phyloP scores from a whole-genome alignment of 2,329 filamentous ascomycete genomes.

The Aspergillus neotritici region DNA sequence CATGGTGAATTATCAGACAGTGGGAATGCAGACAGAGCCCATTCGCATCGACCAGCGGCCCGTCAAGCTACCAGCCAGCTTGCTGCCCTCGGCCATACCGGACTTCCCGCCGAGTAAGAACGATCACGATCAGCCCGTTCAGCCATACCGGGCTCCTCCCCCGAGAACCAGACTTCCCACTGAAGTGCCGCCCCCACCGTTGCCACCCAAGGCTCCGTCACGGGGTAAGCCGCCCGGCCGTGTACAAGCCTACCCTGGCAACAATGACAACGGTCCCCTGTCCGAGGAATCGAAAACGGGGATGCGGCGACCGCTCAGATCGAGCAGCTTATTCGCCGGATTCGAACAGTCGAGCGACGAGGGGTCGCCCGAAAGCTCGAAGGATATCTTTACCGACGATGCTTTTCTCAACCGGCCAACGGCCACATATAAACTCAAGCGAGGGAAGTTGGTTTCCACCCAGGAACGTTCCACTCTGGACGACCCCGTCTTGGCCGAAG shows the following conservation, averaged over 20 bases:
- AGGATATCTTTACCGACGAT: conserved; percentile 39
- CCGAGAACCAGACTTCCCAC: conserved; percentile 22
- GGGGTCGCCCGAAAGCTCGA: conserved; percentile 21
- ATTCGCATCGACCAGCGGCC: conserved; percentile 77
- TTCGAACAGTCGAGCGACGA: conserved; percentile 65
- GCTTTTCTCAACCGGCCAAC: conserved; percentile 43
- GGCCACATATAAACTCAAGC: conserved; percentile 38
- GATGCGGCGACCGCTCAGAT: conserved; percentile 64
- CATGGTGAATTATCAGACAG: conserved; percentile 46
- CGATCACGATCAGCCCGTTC: conserved; percentile 23
- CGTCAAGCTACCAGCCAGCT: conserved; percentile 66
- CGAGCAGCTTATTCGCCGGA: conserved; percentile 80
- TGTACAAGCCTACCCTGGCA: conserved; percentile 66
- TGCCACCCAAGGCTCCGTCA: conserved; percentile 14
- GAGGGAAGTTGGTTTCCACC: conserved; percentile 39
- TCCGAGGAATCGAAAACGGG: conserved; percentile 54
- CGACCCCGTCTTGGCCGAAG: conserved; percentile 30
- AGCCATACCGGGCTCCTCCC: conserved; percentile 30
- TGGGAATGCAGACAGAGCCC: conserved; percentile 78
- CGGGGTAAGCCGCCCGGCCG: conserved; percentile 34
- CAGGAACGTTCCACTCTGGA: conserved; percentile 28
- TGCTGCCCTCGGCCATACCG: conserved; percentile 72
- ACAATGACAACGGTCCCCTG: conserved; percentile 73
- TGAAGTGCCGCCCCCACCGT: no score
- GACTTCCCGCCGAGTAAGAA: conserved; percentile 40